Evolutionary conservation across 257 asterid species (phyloP).

Genomic region (Osmanthus fragrans): DNA sequence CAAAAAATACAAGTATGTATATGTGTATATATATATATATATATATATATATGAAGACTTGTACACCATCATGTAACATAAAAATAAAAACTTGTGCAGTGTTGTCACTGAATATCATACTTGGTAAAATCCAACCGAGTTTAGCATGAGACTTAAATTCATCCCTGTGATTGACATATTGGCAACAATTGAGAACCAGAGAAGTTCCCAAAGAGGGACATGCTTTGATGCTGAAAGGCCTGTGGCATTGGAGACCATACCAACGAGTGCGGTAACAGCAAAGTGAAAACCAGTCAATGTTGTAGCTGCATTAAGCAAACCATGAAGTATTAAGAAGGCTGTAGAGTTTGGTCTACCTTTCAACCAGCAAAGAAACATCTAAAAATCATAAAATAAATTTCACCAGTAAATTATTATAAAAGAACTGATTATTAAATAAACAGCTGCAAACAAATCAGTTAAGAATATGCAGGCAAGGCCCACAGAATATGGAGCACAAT

Average conservation of each 20-base stretch:
- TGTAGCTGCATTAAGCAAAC: constrained; percentile 64
- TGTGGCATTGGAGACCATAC: constrained; percentile 90
- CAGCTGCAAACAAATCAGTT: background rate
- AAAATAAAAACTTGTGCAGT: constrained; percentile 11
- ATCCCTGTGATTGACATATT: constrained; percentile 94
- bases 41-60: background rate
- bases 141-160: constrained; percentile 97
- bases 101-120: constrained; percentile 43
- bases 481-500: background rate
- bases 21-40: too few relatives aligned
- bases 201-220: constrained; percentile 94
- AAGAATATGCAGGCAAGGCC: constrained; percentile 1
- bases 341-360: background rate
- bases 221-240: constrained; percentile 88
- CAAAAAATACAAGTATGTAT: too few relatives aligned
- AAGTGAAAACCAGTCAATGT: constrained; percentile 95
- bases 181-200: constrained; percentile 93
- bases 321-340: constrained; percentile 10
- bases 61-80: constrained; percentile 10
- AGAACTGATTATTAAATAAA: constrained; percentile 4
- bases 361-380: background rate
- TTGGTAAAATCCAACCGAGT: constrained; percentile 97
- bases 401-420: constrained; percentile 1
- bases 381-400: constrained; percentile 13
- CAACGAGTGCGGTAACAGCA: constrained; percentile 93